phyloP scores from a whole-genome alignment of 2,329 filamentous ascomycete genomes.

The Lasiodiplodia sp. region DNA sequence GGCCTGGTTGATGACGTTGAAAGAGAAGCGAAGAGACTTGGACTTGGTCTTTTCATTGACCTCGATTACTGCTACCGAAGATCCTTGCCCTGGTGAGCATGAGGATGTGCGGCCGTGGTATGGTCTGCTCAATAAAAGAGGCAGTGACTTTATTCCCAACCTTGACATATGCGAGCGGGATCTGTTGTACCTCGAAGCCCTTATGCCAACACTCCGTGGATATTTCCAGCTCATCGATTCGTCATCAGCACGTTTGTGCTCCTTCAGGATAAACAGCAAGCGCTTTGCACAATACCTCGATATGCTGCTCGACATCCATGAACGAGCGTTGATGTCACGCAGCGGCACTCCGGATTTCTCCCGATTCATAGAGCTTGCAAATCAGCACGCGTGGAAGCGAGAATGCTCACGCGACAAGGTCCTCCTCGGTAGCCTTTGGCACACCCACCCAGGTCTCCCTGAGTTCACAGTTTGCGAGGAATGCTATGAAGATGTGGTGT shows the following conservation, averaged over 20 bases:
- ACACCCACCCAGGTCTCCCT: conserved; percentile 76
- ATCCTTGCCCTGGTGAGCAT: conserved; percentile 65
- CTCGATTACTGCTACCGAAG: conserved; percentile 63
- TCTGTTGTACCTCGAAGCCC: conserved; percentile 71
- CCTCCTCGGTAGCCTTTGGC: conserved; percentile 72
- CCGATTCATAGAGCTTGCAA: conserved; percentile 70
- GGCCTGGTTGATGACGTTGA: conserved; percentile 81
- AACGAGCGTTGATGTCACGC: conserved; percentile 24
- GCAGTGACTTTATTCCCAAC: conserved; percentile 67
- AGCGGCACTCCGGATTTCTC: conserved; percentile 60
- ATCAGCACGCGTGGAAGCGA: conserved; percentile 48
- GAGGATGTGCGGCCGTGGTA: conserved; percentile 73
- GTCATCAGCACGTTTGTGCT: conserved; percentile 59
- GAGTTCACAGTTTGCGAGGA: conserved; percentile 86
- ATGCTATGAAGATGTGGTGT: conserved; percentile 83
- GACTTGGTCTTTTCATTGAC: conserved; percentile 74
- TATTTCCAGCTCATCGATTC: conserved; percentile 63
- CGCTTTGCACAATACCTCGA: conserved; percentile 66
- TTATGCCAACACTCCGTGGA: conserved; percentile 76
- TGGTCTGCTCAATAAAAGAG: conserved; percentile 73
- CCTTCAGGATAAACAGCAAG: conserved; percentile 69
- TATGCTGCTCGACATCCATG: conserved; percentile 58
- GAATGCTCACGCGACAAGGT: conserved; percentile 73
- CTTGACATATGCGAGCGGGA: conserved; percentile 82
- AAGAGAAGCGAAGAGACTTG: conserved; percentile 71